Percentiles rank a stretch among this genome's conserved stretches.
Conservation (phyloP, 768 basidiomycete genomes). For the Nidula microcarpa region DNA sequence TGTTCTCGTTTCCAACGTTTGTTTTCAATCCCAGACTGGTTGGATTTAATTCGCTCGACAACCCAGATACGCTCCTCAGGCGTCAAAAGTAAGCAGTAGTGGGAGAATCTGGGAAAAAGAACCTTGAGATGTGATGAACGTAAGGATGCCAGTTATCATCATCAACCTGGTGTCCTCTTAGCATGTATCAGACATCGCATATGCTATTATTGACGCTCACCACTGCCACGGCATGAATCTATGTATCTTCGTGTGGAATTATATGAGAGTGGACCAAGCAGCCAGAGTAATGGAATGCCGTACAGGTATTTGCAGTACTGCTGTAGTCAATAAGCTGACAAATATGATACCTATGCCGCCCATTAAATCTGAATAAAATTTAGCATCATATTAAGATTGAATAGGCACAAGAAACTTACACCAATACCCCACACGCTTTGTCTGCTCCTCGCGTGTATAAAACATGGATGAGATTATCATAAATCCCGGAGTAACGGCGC, state of each 20-base stretch:
- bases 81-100: conserved; percentile 66
- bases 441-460: conserved; percentile 76
- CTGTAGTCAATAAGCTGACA: conserved; percentile 44
- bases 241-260: conserved; percentile 24
- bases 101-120: conserved; percentile 82
- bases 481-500: conserved; percentile 78
- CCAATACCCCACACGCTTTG: conserved; percentile 75
- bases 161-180: conserved; percentile 48
- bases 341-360: conserved; percentile 73
- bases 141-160: conserved; percentile 69
- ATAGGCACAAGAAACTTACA: conserved; percentile 40
- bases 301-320: too few species aligned
- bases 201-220: conserved; percentile 26
- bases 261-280: background rate
- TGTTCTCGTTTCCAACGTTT: conserved; percentile 77
- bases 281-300: too few species aligned
- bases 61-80: conserved; percentile 65
- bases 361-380: conserved; percentile 57
- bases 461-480: conserved; percentile 84
- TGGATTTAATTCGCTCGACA: conserved; percentile 66
- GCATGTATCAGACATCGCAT: background rate
- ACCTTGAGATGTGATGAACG: conserved; percentile 59
- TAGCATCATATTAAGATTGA: background rate
- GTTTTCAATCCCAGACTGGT: conserved; percentile 80
- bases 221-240: conserved; percentile 76